Base-by-base conservation (phyloP, 495 filamentous ascomycete genomes). In the Bacidia gigantensis region DNA sequence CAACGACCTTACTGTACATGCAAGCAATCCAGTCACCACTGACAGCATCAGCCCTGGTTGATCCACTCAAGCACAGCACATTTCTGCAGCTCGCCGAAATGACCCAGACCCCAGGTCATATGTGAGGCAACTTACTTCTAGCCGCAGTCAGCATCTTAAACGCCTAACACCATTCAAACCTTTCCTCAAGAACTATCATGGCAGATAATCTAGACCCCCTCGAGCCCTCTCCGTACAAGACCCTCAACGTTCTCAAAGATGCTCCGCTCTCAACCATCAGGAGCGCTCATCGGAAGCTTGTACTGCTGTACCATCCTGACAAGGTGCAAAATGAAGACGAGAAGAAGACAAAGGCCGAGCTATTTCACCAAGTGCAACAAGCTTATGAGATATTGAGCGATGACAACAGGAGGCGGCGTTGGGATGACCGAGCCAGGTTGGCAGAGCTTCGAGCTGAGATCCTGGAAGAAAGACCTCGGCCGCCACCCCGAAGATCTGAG, bases 291-390 rank as follows among this genome's bases (percentile, higher is more conserved):
- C 84, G 87, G 55, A 97, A 95, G 68, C 83, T 95, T 22, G 89
- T 87, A 49, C 78, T 97, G 52, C 88, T 87, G 69, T 89, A 81
- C 63, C 92, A 98, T 63, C 92, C 92, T 26, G 92, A 98, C 73
- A 97, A 97, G 71, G 78, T 96, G 46, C 79, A 87, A 60, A 84
- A 93, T 55, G 75, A 81, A 57, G 72, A 82, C 24, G 68, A 75
- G 50, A 81, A 82, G 52, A 70, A 69, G 49, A 68, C 76, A 56
- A 92, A 89, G 62, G 76, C 81, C 52, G 81, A 86, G 52, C 79
- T 94, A 68, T 98, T 96, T 64, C 87, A 96, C 66, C 82, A 82
- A 65, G 87, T 97, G 26, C 90, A 96, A 65, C 77, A 89, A 56
- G 87, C 92, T 44, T 98, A 93, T 65, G 92, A 97, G 67, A 71